Conservation (phyloP, 805 yeast species). For the Yarrowia deformans region DNA sequence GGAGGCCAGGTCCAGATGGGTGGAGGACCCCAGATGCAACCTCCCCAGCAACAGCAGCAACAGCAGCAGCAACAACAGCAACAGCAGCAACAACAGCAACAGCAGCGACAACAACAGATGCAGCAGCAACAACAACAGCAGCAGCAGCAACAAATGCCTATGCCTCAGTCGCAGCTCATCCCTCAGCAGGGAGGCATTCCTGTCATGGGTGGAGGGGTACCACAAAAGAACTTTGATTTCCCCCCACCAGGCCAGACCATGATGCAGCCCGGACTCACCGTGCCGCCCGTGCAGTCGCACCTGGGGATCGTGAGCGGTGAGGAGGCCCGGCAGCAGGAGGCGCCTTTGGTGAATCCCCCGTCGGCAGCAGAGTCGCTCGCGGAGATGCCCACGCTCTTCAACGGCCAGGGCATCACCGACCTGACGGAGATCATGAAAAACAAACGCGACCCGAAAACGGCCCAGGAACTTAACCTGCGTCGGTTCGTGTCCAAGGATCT, state of each 20-base stretch:
- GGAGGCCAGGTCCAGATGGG: conserved; percentile 36
- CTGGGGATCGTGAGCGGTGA: conserved; percentile 48
- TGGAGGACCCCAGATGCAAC: conserved; percentile 36
- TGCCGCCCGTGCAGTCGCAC: conserved; percentile 24
- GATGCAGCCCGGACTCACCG: conserved; percentile 23
- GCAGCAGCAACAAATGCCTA: conserved; percentile 40
- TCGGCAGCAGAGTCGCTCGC: conserved; percentile 34
- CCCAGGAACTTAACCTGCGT: conserved; percentile 41
- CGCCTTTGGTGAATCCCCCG: conserved; percentile 24
- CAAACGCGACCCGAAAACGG: conserved; percentile 38
- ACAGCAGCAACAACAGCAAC: conserved; percentile 30
- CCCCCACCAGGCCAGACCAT: conserved; percentile 37
- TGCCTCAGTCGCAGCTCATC: conserved; percentile 39
- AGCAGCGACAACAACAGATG: conserved; percentile 41
- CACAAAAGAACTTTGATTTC: conserved; percentile 31
- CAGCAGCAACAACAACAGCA: conserved; percentile 40
- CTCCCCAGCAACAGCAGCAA: conserved; percentile 42
- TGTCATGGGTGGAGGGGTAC: background rate
- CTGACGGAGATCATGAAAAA: conserved; percentile 23
- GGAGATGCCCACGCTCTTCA: conserved; percentile 33
- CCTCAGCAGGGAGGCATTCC: conserved; percentile 28
- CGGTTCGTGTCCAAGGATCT: conserved; percentile 43
- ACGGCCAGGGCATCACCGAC: conserved; percentile 36
- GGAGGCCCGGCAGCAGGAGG: conserved; percentile 16
- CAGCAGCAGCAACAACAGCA: conserved; percentile 32